phyloP scores from a whole-genome alignment of 1,284 basidiomycete species.

The Baeospora myosura region DNA sequence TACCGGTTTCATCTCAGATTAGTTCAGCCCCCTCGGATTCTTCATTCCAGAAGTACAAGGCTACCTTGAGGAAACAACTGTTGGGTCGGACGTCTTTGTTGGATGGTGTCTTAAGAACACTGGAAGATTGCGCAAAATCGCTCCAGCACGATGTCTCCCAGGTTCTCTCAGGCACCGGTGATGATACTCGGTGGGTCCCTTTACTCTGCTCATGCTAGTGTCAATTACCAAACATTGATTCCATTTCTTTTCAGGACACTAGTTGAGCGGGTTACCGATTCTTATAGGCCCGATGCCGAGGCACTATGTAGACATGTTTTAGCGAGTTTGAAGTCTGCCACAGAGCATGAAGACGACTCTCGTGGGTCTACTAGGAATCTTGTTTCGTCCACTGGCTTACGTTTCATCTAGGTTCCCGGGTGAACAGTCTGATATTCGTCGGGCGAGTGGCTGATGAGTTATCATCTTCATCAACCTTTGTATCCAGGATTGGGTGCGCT shows the following conservation, averaged over 20 bases:
- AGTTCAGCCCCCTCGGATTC: slow-evolving; percentile 33
- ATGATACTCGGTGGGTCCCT: slow-evolving; percentile 16
- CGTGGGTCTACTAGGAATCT: slow-evolving; percentile 21
- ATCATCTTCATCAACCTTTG: slow-evolving; percentile 34
- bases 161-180: slow-evolving; percentile 33
- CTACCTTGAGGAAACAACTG: slow-evolving; percentile 48
- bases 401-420: slow-evolving; percentile 16
- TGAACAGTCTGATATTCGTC: slow-evolving; percentile 31
- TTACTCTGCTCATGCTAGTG: background rate
- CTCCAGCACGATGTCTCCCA: slow-evolving; percentile 51
- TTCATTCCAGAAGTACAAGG: slow-evolving; percentile 52
- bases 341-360: slow-evolving; percentile 22
- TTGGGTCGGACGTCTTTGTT: slow-evolving; percentile 52
- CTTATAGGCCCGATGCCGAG: slow-evolving; percentile 44
- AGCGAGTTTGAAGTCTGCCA: slow-evolving; percentile 28
- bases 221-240: background rate
- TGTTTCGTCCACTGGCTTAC: background rate
- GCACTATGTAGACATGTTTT: slow-evolving; percentile 33
- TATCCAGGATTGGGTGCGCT: slow-evolving; percentile 36
- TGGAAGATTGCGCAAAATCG: slow-evolving; percentile 49
- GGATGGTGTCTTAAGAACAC: slow-evolving; percentile 43
- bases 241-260: slow-evolving; percentile 26
- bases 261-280: slow-evolving; percentile 28
- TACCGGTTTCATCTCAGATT: slow-evolving; percentile 36
- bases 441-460: slow-evolving; percentile 38